phyloP scores from a whole-genome alignment of 805 yeast species.

The Saccharomyces eubayanus region DNA sequence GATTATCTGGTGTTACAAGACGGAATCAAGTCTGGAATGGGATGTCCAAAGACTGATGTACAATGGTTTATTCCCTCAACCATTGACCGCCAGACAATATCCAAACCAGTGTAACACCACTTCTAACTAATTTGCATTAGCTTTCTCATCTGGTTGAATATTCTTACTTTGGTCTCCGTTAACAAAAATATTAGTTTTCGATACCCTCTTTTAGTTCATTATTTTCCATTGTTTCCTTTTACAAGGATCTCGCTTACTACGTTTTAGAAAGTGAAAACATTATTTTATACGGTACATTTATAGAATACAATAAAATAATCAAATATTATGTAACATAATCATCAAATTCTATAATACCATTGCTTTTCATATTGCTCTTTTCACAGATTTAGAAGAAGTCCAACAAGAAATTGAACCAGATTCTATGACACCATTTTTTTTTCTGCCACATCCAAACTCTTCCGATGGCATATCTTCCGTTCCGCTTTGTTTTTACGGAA shows the following conservation, averaged over 20 bases:
- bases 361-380: background rate
- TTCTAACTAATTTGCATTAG: background rate
- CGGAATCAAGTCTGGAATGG: slow-evolving; percentile 81
- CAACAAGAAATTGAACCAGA: background rate
- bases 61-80: slow-evolving; percentile 70
- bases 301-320: background rate
- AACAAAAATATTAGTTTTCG: background rate
- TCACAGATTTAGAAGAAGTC: background rate
- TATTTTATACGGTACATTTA: background rate
- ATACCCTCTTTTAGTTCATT: background rate
- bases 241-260: background rate
- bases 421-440: background rate
- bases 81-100: slow-evolving; percentile 57
- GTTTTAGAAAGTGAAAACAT: background rate
- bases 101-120: slow-evolving; percentile 53
- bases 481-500: background rate
- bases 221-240: background rate
- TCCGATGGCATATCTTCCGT: background rate
- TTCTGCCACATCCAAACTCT: background rate
- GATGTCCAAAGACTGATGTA: slow-evolving; percentile 56
- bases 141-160: background rate
- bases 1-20: slow-evolving; percentile 92
- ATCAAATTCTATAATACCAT: background rate
- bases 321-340: background rate
- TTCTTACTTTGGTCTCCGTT: background rate